A percentile compares a stretch with the other conserved stretches of the same genome.
Conservation (phyloP, 441 rosid genomes). For the Populus tomentosa region DNA sequence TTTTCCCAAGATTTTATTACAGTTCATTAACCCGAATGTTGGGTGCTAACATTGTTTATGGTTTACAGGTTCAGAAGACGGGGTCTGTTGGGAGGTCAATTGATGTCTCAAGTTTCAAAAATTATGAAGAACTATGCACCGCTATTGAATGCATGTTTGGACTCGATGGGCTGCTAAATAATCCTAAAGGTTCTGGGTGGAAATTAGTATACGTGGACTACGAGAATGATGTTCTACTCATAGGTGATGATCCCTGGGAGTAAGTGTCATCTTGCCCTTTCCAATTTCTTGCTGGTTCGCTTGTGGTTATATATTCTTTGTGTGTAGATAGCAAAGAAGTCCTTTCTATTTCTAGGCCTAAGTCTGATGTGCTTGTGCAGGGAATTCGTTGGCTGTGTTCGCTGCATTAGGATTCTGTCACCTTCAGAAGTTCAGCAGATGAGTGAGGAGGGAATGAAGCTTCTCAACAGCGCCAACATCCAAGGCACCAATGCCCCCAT, state of each 20-base stretch:
- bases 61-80: conserved; percentile 81
- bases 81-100: conserved; percentile 98
- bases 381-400: conserved; percentile 93
- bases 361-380: conserved; percentile 31
- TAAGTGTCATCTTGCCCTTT: conserved; percentile 32
- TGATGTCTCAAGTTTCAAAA: conserved; percentile 80
- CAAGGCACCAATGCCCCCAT: conserved; percentile 43
- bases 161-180: conserved; percentile 79
- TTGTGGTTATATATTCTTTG: neutral
- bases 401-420: conserved; percentile 93
- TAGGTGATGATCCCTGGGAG: conserved; percentile 99
- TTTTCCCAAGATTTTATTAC: neutral
- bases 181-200: conserved; percentile 85
- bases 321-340: neutral
- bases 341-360: neutral
- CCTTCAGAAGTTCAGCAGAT: conserved; percentile 95
- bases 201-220: conserved; percentile 93
- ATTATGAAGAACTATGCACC: conserved; percentile 71
- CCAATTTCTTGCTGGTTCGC: neutral
- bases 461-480: conserved; percentile 64
- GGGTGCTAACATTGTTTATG: neutral
- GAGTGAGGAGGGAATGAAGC: conserved; percentile 99
- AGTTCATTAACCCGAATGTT: neutral
- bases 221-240: conserved; percentile 91
- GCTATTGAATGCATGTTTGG: conserved; percentile 96